Conservation (phyloP, 2,329 filamentous ascomycete species). For the Venturia pyrina region DNA sequence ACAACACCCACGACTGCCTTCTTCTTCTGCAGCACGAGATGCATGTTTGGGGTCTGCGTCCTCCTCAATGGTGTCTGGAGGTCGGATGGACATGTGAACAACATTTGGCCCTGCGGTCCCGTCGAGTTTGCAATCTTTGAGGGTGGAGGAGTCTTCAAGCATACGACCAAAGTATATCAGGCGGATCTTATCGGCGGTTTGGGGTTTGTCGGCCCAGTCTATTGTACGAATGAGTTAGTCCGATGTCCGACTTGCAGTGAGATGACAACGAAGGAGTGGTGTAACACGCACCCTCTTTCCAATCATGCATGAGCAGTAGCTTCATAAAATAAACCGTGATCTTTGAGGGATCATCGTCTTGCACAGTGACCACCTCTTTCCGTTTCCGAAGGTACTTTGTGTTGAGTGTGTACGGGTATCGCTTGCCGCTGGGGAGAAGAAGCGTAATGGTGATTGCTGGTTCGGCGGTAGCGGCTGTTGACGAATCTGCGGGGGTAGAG, state of each 20-base stretch:
- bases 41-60: constrained; percentile 40
- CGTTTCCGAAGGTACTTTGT: constrained; percentile 75
- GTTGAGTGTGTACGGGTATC: constrained; percentile 85
- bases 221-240: constrained; percentile 12
- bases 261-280: not conserved
- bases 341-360: constrained; percentile 70
- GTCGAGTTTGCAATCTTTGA: constrained; percentile 68
- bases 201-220: constrained; percentile 81
- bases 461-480: constrained; percentile 18
- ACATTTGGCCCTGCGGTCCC: constrained; percentile 63
- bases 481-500: not conserved
- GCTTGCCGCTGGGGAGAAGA: constrained; percentile 67
- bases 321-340: constrained; percentile 92
- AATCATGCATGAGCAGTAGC: constrained; percentile 86
- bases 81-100: constrained; percentile 89
- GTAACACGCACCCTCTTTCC: constrained; percentile 56
- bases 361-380: constrained; percentile 55
- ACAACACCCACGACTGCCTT: not conserved
- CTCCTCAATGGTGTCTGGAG: constrained; percentile 73
- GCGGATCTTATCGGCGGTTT: constrained; percentile 79
- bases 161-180: constrained; percentile 88
- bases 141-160: constrained; percentile 73
- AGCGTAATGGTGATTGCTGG: constrained; percentile 64
- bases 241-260: not conserved
- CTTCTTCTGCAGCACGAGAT: not conserved